Base-by-base conservation (phyloP, 108 stramenopile species). In the Skeletonema costatum region DNA sequence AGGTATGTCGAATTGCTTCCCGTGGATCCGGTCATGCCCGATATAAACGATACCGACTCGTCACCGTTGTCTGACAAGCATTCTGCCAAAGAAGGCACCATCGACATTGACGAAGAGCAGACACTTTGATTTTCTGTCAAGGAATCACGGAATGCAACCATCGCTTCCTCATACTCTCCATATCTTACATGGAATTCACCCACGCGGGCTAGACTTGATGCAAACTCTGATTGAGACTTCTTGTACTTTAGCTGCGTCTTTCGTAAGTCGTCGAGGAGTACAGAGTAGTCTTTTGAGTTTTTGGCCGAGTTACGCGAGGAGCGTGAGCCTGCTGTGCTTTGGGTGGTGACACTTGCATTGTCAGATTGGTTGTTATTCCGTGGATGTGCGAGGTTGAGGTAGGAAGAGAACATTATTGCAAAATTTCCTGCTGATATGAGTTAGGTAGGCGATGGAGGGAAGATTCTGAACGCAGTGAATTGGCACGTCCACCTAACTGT, bases 111-210 rank as follows among this genome's bases (percentile, higher is more conserved):
- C 7, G 48, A 48, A 31, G 51, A 83, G 50, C 76, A 85, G n/a
- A 93, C 87, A 56, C 81, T 89, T 30, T 88, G 62, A 63, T 90
- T 92, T 63, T 93, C 92, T 48, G 84, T 75, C 9, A 93, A 78
- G 8, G 87, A 85, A 73, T 93, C 92, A 25, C 86, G 79, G 53
- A 93, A 93, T 13, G 92, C 92, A 51, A 85, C 81, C 88, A 89
- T 89, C 7, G 92, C 92, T 56, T 90, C 86, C 32, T 93, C 90
- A 65, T 89, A 93, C 73, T 93, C 92, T 38, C 85, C 83, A 44
- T 87, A 73, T 36, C 90, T 68, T n/a, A 90, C 86, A 50, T 93
- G 90, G 80, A 90, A 90, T 66, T 93, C 92, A 19, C 92, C 92
- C 58, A 93, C 50, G 64, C 86, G 79, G 68, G 89, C 87, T 33